phyloP scores from a whole-genome alignment of 2,329 filamentous ascomycete species.

The Colletotrichum kahawae region DNA sequence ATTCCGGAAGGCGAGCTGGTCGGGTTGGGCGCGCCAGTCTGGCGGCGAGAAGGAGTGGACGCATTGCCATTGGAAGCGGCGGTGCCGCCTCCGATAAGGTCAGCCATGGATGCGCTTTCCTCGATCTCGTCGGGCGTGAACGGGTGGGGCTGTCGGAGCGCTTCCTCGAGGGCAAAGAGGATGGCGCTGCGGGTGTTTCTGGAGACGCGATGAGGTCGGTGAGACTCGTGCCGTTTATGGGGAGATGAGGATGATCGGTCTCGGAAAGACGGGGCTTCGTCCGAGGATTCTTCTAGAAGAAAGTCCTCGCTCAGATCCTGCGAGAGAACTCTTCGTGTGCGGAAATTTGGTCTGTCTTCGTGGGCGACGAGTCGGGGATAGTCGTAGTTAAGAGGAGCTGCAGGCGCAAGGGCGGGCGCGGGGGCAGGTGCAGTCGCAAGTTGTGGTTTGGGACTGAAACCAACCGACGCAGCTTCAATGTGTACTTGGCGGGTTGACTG shows the following conservation, averaged over 20 bases:
- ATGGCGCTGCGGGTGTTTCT: conserved; percentile 87
- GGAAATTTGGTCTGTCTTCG: conserved; percentile 26
- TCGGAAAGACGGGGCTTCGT: conserved; percentile 29
- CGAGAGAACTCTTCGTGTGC: conserved; percentile 44
- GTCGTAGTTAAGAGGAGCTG: conserved; percentile 15
- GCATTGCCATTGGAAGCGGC: conserved; percentile 62
- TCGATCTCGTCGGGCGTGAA: conserved; percentile 87
- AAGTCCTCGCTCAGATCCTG: conserved; percentile 54
- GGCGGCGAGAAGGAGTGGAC: conserved; percentile 39
- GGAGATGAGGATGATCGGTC: conserved; percentile 31
- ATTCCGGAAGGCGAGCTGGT: conserved; percentile 69
- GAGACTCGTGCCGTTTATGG: conserved; percentile 35
- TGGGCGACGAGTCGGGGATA: conserved; percentile 25
- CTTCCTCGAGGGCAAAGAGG: conserved; percentile 90
- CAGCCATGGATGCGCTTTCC: conserved; percentile 91
- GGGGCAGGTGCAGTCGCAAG: conserved; percentile 36
- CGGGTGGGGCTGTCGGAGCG: conserved; percentile 78
- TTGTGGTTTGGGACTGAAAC: conserved; percentile 48
- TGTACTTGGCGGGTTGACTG: conserved; percentile 43
- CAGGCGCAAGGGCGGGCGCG: conserved; percentile 16
- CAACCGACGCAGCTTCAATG: conserved; percentile 52
- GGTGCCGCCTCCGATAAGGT: conserved; percentile 67
- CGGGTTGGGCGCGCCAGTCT: conserved; percentile 53
- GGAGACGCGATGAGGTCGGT: conserved; percentile 70
- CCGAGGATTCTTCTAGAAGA: conserved; percentile 42